These are phyloP conservation scores for Trichosporon inkin DNA, from an alignment of 1,284 basidiomycete genomes.

Conservation along the genomic window DNA sequence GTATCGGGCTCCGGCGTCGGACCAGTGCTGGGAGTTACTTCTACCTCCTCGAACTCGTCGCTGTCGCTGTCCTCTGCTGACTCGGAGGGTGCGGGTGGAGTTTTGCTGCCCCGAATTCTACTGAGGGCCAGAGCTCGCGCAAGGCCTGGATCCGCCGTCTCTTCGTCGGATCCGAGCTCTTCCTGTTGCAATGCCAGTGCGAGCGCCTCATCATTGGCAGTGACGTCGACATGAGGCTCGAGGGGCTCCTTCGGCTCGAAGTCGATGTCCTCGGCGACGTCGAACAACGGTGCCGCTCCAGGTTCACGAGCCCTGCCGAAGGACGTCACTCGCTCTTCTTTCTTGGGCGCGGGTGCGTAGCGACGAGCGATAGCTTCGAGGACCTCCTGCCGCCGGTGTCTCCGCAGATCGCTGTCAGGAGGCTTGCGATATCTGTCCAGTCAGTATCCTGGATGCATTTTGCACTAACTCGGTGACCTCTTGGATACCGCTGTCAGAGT, in stretches of 20 bases:
- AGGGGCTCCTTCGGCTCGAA: conserved; percentile 21
- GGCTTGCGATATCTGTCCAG: conserved; percentile 12
- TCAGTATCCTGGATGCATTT: not conserved
- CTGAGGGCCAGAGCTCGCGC: conserved; percentile 33
- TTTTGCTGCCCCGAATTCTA: conserved; percentile 26
- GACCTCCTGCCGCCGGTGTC: conserved; percentile 63
- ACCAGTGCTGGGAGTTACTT: conserved; percentile 18
- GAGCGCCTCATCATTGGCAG: conserved; percentile 45
- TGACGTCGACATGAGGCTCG: conserved; percentile 11
- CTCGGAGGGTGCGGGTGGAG: not conserved
- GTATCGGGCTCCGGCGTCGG: conserved; percentile 10
- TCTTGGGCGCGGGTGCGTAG: conserved; percentile 51
- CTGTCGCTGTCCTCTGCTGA: conserved; percentile 14
- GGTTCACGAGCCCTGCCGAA: conserved; percentile 34
- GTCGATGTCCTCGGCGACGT: conserved; percentile 53
- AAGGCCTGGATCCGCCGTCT: conserved; percentile 37
- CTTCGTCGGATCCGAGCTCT: conserved; percentile 46
- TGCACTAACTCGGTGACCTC: conserved; percentile 16
- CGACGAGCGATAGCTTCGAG: conserved; percentile 62
- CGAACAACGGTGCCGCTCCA: conserved; percentile 57
- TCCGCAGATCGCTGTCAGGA: conserved; percentile 63
- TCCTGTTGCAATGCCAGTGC: conserved; percentile 48
- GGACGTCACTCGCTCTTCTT: conserved; percentile 33
- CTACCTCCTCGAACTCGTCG: conserved; percentile 38
- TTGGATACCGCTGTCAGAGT: conserved; percentile 29